A percentile compares a stretch with the other conserved stretches of the same genome.
These are phyloP conservation scores for Colletotrichum acutatum DNA, from an alignment of 2,329 filamentous ascomycete species.

Conservation along the genomic window DNA sequence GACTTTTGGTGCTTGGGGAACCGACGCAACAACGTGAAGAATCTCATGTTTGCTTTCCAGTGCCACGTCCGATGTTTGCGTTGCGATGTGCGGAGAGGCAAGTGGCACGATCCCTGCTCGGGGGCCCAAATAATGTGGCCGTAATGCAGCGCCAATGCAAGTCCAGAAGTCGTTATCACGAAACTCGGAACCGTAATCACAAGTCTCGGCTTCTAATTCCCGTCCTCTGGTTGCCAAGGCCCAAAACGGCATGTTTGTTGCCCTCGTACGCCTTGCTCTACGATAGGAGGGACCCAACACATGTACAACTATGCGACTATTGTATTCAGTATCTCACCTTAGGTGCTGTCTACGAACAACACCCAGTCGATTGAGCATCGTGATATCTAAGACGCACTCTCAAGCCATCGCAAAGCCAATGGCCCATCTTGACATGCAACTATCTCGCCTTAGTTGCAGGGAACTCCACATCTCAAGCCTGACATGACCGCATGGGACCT, in stretches of 20 bases:
- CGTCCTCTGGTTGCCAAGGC: neutral
- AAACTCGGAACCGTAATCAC: neutral
- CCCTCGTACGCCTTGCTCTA: too few species aligned
- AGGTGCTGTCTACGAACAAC: too few species aligned
- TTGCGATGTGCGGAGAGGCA: neutral
- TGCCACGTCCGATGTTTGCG: neutral
- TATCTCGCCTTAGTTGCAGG: conserved; percentile 14
- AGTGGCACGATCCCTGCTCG: neutral
- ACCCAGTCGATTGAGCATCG: neutral
- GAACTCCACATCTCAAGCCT: neutral
- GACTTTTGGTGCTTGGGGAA: too few species aligned
- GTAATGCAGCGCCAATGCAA: conserved; percentile 4
- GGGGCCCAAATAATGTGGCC: neutral
- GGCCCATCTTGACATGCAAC: conserved; percentile 12
- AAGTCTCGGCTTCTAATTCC: neutral
- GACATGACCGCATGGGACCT: neutral
- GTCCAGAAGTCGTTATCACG: neutral
- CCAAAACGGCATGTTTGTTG: neutral
- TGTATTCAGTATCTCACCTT: neutral
- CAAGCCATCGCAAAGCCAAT: neutral
- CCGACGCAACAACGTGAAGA: neutral
- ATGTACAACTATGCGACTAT: neutral
- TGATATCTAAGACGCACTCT: neutral
- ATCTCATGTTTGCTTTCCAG: neutral
- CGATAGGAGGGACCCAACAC: neutral